Conservation (phyloP, 176 grass and related monocot genomes). For the Eragrostis nindensis region DNA sequence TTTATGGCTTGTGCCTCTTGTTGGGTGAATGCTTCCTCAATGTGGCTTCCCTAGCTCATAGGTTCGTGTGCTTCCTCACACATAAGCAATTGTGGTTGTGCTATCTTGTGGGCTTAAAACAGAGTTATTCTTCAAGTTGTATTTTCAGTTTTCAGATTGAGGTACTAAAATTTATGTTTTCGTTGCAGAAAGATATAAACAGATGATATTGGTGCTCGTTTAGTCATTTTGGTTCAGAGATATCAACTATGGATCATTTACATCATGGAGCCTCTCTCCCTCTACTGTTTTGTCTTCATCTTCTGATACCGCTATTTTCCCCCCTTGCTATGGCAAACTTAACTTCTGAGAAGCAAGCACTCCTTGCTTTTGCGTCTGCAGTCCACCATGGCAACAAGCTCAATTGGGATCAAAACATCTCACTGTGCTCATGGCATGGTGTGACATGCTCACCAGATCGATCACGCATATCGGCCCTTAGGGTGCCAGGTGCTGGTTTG, state of each 20-base stretch:
- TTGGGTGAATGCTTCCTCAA: slow-evolving; percentile 27
- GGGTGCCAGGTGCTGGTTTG: slow-evolving; percentile 84
- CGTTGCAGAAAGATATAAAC: slow-evolving; percentile 27
- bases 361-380: slow-evolving; percentile 75
- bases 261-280: slow-evolving; percentile 27
- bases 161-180: slow-evolving; percentile 41
- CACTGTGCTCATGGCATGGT: slow-evolving; percentile 91
- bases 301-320: slow-evolving; percentile 52
- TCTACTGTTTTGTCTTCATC: slow-evolving; percentile 36
- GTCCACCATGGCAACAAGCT: slow-evolving; percentile 64
- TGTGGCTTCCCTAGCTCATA: slow-evolving; percentile 9
- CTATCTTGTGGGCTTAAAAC: slow-evolving; percentile 15
- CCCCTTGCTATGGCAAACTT: slow-evolving; percentile 50
- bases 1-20: slow-evolving; percentile 34
- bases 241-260: slow-evolving; percentile 41
- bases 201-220: slow-evolving; percentile 18
- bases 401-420: slow-evolving; percentile 71
- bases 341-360: slow-evolving; percentile 80
- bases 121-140: background rate
- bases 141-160: slow-evolving; percentile 20
- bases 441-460: slow-evolving; percentile 64
- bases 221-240: slow-evolving; percentile 31
- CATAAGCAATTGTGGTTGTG: slow-evolving; percentile 15
- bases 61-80: background rate
- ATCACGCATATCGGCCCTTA: slow-evolving; percentile 60